Evolutionary conservation across 345 rosid genomes (phyloP).

Genomic region (Acer campestre): DNA sequence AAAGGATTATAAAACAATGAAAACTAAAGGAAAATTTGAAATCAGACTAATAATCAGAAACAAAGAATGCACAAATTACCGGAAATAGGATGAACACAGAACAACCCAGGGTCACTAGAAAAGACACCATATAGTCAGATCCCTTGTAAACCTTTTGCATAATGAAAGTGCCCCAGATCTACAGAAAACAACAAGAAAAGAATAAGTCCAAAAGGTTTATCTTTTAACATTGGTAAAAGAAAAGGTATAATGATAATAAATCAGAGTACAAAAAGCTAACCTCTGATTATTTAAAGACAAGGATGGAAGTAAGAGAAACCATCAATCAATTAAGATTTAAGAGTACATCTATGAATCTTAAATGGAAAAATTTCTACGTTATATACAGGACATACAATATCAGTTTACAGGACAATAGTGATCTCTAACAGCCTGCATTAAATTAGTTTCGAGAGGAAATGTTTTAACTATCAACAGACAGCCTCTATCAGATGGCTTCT

Average conservation of each 20-base stretch:
- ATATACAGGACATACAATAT: neutral
- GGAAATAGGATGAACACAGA: conserved; percentile 87
- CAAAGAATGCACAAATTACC: conserved; percentile 40
- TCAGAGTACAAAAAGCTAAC: neutral
- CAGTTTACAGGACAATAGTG: neutral
- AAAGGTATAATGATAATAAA: neutral
- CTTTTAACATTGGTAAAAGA: conserved; percentile 1
- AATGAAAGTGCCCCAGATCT: conserved; percentile 89
- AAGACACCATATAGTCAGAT: conserved; percentile 79
- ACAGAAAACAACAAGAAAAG: conserved; percentile 7
- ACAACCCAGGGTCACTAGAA: conserved; percentile 89
- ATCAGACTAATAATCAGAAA: neutral
- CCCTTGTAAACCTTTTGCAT: conserved; percentile 93
- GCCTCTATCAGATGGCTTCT: neutral
- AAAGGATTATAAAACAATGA: neutral
- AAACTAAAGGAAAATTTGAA: conserved; percentile 14
- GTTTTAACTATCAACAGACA: neutral
- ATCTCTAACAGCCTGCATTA: neutral
- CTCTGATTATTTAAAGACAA: neutral
- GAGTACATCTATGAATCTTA: neutral
- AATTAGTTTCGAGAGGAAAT: neutral
- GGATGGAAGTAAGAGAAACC: conserved; percentile 3
- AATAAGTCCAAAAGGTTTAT: neutral
- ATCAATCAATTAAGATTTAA: neutral
- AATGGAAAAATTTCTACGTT: neutral